These are phyloP conservation scores for Kentomonas sorsogonicus DNA, from an alignment of 208 protist genomes.

Conservation along the genomic window DNA sequence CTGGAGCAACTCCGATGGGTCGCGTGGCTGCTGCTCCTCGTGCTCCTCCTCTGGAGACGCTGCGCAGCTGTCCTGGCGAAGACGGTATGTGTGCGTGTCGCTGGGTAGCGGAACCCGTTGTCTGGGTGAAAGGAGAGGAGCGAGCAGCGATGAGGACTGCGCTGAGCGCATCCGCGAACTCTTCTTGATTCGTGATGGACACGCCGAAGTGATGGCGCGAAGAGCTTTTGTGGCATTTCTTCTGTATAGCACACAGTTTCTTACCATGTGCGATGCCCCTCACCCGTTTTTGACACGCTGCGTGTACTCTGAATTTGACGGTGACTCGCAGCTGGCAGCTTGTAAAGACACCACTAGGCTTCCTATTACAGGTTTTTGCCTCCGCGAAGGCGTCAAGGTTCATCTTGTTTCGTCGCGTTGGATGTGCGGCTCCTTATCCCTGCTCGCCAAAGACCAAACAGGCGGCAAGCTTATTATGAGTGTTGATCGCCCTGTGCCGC, in stretches of 20 bases:
- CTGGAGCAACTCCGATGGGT: too few species aligned
- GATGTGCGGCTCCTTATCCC: conserved; percentile 64
- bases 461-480: conserved; percentile 65
- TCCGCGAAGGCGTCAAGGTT: conserved; percentile 30
- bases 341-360: too few species aligned
- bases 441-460: conserved; percentile 20
- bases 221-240: conserved; percentile 71
- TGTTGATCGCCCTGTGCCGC: too few species aligned
- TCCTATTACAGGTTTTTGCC: too few species aligned
- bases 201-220: conserved; percentile 83
- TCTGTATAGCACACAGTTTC: conserved; percentile 13
- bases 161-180: conserved; percentile 1
- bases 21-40: too few species aligned
- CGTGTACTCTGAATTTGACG: neutral
- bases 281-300: conserved; percentile 4
- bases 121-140: conserved; percentile 29
- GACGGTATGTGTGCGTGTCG: conserved; percentile 64
- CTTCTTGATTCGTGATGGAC: conserved; percentile 59
- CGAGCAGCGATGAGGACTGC: conserved; percentile 6
- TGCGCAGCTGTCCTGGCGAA: too few species aligned
- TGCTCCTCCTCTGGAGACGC: too few species aligned
- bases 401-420: conserved; percentile 71
- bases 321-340: too few species aligned
- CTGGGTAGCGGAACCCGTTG: conserved; percentile 75
- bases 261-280: neutral